A percentile compares a stretch with the other conserved stretches of the same genome.
Evolutionary conservation across 805 yeast species (phyloP).

Genomic region (Wickerhamomyces tratensis): DNA sequence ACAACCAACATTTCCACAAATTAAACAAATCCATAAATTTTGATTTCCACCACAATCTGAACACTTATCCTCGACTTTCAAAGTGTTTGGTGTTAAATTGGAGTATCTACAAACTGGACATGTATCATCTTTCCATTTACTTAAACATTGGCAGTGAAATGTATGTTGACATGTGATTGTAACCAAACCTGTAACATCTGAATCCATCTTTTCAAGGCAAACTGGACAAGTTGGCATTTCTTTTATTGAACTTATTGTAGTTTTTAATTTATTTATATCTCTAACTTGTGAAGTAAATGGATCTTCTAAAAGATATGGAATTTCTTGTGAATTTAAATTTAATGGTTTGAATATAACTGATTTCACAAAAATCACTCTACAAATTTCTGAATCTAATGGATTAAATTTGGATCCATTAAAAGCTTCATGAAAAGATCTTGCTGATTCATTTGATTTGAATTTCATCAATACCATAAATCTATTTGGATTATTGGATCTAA

Average conservation of each 20-base stretch:
- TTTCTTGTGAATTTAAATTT: conserved; percentile 16
- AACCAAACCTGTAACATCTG: conserved; percentile 66
- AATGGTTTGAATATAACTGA: conserved; percentile 18
- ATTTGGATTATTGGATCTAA: conserved; percentile 55
- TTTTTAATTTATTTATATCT: conserved; percentile 7
- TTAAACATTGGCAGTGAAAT: conserved; percentile 80
- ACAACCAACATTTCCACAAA: conserved; percentile 91
- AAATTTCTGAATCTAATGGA: conserved; percentile 81
- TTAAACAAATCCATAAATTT: conserved; percentile 80
- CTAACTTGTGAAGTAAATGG: conserved; percentile 46
- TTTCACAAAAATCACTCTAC: conserved; percentile 68
- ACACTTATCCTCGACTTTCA: conserved; percentile 31
- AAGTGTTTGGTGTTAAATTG: conserved; percentile 20
- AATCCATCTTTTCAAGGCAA: conserved; percentile 81
- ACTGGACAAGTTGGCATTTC: conserved; percentile 93
- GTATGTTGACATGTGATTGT: conserved; percentile 93
- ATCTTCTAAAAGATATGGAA: conserved; percentile 65
- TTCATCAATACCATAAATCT: conserved; percentile 73
- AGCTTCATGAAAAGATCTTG: conserved; percentile 53
- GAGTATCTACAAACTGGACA: conserved; percentile 90
- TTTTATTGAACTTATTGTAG: conserved; percentile 20
- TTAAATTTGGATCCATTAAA: conserved; percentile 72
- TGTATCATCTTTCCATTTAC: conserved; percentile 82
- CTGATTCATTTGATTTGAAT: conserved; percentile 45
- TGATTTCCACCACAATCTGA: conserved; percentile 45